phyloP scores from a whole-genome alignment of 2,329 filamentous ascomycete genomes.

The Sporothrix schenckii region DNA sequence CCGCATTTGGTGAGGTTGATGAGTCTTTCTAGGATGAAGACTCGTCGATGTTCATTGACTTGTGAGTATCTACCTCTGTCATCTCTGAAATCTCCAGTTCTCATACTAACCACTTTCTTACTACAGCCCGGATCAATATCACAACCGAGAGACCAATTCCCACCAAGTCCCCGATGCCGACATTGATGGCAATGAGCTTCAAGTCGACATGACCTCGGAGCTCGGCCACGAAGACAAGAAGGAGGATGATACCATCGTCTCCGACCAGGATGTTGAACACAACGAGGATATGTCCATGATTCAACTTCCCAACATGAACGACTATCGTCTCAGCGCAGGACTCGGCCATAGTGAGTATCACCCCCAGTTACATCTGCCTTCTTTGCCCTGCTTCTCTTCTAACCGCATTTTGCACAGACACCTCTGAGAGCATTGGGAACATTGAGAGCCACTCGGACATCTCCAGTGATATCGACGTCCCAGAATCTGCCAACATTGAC shows the following conservation, averaged over 20 bases:
- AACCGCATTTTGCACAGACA: neutral
- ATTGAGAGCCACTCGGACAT: neutral
- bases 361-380: neutral
- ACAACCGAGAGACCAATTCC: neutral
- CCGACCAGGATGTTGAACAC: neutral
- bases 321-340: neutral
- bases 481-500: neutral
- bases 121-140: neutral
- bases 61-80: slow-evolving; percentile 2
- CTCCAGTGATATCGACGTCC: neutral
- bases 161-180: neutral
- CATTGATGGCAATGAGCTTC: neutral
- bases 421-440: too few species aligned
- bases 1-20: neutral
- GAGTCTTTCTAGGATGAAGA: slow-evolving; percentile 28
- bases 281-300: slow-evolving; percentile 6
- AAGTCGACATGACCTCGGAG: too few species aligned
- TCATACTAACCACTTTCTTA: neutral
- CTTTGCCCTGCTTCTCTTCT: neutral
- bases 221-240: too few species aligned
- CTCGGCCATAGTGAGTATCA: neutral
- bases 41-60: slow-evolving; percentile 20
- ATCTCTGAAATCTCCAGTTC: neutral
- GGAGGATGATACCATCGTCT: neutral
- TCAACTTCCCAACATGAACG: neutral